Evolutionary conservation across 192 early-diverging fungal species (phyloP).

Genomic region (Podila minutissima): DNA sequence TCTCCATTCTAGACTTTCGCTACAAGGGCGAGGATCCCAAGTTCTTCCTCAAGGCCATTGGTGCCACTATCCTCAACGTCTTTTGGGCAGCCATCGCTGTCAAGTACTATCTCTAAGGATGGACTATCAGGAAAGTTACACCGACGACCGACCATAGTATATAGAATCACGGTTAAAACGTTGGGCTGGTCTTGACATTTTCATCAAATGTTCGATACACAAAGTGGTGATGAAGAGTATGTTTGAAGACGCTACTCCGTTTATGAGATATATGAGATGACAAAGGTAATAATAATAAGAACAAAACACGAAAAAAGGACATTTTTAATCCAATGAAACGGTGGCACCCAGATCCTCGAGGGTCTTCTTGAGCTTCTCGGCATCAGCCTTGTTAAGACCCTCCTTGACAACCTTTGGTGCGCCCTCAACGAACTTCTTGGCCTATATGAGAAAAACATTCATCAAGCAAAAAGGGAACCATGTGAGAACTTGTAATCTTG

Average conservation of each 20-base stretch:
- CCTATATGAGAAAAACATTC: slow-evolving; percentile 60
- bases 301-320: neutral
- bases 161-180: too few species aligned
- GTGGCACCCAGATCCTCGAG: slow-evolving; percentile 94
- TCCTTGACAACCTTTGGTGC: slow-evolving; percentile 97
- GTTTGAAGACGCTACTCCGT: too few species aligned
- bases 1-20: slow-evolving; percentile 21
- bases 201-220: too few species aligned
- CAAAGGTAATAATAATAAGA: neutral
- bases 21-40: slow-evolving; percentile 27
- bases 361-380: slow-evolving; percentile 96
- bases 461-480: neutral
- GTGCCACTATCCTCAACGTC: slow-evolving; percentile 23
- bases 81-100: slow-evolving; percentile 29
- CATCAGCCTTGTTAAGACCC: slow-evolving; percentile 89
- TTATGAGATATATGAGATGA: neutral
- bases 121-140: neutral
- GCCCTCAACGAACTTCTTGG: slow-evolving; percentile 99
- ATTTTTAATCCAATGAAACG: slow-evolving; percentile 88
- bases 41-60: slow-evolving; percentile 17
- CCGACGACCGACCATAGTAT: neutral
- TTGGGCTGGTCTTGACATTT: too few species aligned
- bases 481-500: neutral
- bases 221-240: too few species aligned
- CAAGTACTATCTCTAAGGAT: slow-evolving; percentile 23